Evolutionary conservation across 805 yeast genomes (phyloP).

Genomic region (Lachancea thermotolerans): DNA sequence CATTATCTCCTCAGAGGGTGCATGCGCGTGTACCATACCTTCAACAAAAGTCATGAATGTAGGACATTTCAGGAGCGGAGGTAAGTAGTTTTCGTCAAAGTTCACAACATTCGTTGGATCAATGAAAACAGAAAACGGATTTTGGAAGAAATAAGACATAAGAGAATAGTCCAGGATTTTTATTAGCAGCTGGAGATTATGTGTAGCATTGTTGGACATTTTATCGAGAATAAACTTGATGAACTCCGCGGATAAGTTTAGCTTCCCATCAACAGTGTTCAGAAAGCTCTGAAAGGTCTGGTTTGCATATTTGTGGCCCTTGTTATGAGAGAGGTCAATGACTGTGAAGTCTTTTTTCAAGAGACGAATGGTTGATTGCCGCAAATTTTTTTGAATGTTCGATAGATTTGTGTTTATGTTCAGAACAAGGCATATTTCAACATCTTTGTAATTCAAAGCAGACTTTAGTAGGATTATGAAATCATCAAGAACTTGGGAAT

Average conservation of each 20-base stretch:
- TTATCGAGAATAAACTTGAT: conserved; percentile 26
- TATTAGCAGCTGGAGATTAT: conserved; percentile 26
- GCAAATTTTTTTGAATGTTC: conserved; percentile 29
- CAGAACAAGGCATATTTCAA: conserved; percentile 25
- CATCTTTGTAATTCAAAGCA: conserved; percentile 23
- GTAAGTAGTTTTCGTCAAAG: conserved; percentile 24
- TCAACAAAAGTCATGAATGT: conserved; percentile 32
- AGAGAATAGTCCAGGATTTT: conserved; percentile 30
- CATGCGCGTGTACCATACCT: conserved; percentile 22
- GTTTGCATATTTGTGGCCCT: conserved; percentile 30
- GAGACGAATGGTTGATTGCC: conserved; percentile 27
- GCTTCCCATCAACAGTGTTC: conserved; percentile 31
- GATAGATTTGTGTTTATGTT: conserved; percentile 30
- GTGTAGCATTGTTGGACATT: conserved; percentile 30
- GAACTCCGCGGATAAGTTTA: conserved; percentile 27
- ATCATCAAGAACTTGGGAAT: conserved; percentile 23
- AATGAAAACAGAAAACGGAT: conserved; percentile 31
- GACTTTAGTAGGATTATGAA: conserved; percentile 24
- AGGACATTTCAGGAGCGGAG: conserved; percentile 26
- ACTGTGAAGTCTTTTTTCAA: conserved; percentile 22
- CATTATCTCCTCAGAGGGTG: conserved; percentile 23
- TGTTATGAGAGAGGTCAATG: conserved; percentile 30
- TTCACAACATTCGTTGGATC: conserved; percentile 29
- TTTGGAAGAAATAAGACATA: conserved; percentile 31
- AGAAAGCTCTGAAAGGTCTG: conserved; percentile 29